A percentile compares a stretch with the other conserved stretches of the same genome.
Conservation (phyloP, 257 asterid species). For the Przewalskia tangutica region DNA sequence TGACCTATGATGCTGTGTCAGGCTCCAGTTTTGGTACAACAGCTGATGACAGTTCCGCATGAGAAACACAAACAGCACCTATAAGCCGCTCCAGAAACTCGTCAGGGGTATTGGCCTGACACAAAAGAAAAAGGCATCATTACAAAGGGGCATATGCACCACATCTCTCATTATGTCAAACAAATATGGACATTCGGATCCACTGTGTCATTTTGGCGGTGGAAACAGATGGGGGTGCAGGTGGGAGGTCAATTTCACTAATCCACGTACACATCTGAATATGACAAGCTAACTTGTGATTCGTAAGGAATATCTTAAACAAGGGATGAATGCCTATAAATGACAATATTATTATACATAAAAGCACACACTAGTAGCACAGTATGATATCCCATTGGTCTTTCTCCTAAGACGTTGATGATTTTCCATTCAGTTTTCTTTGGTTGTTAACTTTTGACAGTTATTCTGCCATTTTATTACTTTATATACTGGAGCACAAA, state of each 20-base stretch:
- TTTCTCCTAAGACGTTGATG: background rate
- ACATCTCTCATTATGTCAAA: background rate
- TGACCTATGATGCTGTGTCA: constrained; percentile 8
- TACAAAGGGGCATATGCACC: background rate
- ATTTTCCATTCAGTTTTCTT: background rate
- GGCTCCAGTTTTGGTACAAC: constrained; percentile 23
- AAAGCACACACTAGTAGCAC: background rate
- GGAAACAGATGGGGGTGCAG: background rate
- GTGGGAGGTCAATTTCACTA: background rate
- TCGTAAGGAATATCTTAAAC: background rate
- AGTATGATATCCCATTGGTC: background rate
- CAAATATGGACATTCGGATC: background rate
- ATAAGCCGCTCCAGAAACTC: constrained; percentile 38
- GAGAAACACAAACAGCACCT: constrained; percentile 36
- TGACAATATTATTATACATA: background rate
- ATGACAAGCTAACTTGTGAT: background rate
- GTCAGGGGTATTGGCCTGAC: constrained; percentile 22
- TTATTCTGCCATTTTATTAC: background rate
- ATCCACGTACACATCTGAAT: background rate
- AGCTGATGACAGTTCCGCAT: constrained; percentile 29
- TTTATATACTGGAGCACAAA: background rate
- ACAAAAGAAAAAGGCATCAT: background rate
- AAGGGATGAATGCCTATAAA: background rate
- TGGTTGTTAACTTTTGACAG: background rate
- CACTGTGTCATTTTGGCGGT: background rate